Conservation (phyloP, 345 rosid genomes). For the Aurinia saxatilis region DNA sequence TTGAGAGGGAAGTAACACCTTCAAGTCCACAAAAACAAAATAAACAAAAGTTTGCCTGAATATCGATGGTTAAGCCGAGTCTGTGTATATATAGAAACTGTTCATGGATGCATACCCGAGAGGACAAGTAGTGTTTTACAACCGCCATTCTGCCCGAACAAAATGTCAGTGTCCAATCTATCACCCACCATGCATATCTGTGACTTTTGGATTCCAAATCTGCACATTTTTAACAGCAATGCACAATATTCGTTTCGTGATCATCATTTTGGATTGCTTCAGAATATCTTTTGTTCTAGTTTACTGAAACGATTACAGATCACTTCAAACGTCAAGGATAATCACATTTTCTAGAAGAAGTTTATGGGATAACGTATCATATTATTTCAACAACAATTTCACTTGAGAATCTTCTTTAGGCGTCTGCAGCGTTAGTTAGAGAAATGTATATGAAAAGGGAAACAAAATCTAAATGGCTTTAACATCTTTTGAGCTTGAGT, state of each 20-base stretch:
- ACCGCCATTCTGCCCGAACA: conserved; percentile 87
- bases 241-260: too few relatives aligned
- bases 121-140: conserved; percentile 96
- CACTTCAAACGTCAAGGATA: too few relatives aligned
- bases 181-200: conserved; percentile 99
- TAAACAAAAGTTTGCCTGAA: not conserved
- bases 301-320: too few relatives aligned
- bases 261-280: not conserved
- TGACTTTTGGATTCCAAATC: conserved; percentile 78
- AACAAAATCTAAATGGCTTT: not conserved
- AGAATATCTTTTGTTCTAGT: not conserved
- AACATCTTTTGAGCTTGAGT: not conserved
- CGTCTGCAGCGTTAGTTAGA: not conserved
- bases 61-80: not conserved
- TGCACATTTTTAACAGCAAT: conserved; percentile 18
- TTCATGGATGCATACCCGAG: conserved; percentile 45
- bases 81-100: not conserved
- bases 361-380: too few relatives aligned
- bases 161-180: conserved; percentile 86
- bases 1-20: conserved; percentile 77
- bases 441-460: not conserved
- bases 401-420: not conserved
- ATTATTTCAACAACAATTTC: too few relatives aligned
- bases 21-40: conserved; percentile 6
- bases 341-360: too few relatives aligned